Base-by-base conservation (phyloP, 2,329 filamentous ascomycete species). In the Aspergillus tanneri region DNA sequence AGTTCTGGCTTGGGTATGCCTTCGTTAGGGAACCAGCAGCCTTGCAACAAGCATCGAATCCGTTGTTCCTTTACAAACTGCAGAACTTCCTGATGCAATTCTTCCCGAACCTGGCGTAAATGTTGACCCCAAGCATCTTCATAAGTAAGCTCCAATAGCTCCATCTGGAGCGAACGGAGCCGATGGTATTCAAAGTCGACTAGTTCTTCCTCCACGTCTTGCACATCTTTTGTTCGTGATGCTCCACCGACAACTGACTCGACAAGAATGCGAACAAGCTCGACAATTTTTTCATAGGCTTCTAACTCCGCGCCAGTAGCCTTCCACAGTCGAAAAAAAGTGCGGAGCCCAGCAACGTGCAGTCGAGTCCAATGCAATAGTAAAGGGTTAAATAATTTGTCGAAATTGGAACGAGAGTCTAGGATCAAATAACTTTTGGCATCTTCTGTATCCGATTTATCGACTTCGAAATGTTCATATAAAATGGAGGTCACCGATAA, bases 61-160 rank as follows among this genome's bases (percentile, higher is more conserved):
- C 93, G 84, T 69, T 99, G 93, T 72, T 99, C 93, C 70, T 96
- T 96, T 70, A 97, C 88, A 64, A 99, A 99, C 62, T 96, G 89
- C 45, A 96, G 74, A 9, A 92, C 90, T 69, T 99, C 93, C 61
- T 92, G 85, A 58, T 89, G 87, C 36, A 97, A 78, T 67, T 95
- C 90, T 46, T 96, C 90, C 25, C 90, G 86, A n/a, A 96, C 88
- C 70, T 93, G 89, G 55, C 82, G 82, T 22, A 99, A 77, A 70
- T 97, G 90, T 53, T 88, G 83, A 10, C 91, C 91, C 93, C 93
- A 99, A 40, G 88, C 88, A 65, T 95, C 89, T 67, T 97, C 92
- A 64, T 97, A 97, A 0, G 90, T 88, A 55, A 93, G 76, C 65
- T 95, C 89, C 4, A 97, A 76, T 9, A 96, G 78, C 58, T 95